Evolutionary conservation across 345 rosid genomes (phyloP), one percentile per base, ranked within the genome.

Genomic region (Syzygium grande): DNA sequence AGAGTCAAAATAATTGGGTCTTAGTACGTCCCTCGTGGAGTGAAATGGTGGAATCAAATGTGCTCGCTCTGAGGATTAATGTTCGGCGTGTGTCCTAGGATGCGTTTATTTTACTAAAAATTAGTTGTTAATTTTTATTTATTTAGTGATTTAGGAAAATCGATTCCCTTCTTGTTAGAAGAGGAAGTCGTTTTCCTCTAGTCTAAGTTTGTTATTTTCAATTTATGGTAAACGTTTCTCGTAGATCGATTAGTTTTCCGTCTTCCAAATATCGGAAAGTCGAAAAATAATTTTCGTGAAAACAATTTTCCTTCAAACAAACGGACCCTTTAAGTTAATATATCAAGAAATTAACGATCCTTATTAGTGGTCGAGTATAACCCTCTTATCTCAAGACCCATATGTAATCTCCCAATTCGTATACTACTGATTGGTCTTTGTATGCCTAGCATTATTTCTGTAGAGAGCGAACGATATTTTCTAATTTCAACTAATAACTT

Each of bases 141-240:
- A 15, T 59, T 25, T 25, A 6, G 29, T 59, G 12, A 5, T 59
- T 25, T 2, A 11, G 3, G 3, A 7, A 27, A 59, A 59, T 7
- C 0, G 1, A 5, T 59, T 59, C 27, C 16, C 30, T 25, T 59
- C 65, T 59, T 59, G 5, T 13, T 59, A 59, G 30, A 59, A 59
- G 12, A 4, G 15, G 12, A 59, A 59, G 30, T 59, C 6, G 12
- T 59, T 59, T 27, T 59, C 7, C 5, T 29, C 2, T 59, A 25
- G 27, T 27, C 52, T 27, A 59, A 59, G 15, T 7, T 27, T 11
- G 65, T 59, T 27, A 0, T 10, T 59, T 59, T 27, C 5, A 59
- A 29, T 59, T 1, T 2, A 11, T 11, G 30, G 7, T 25, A 27
- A 14, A 27, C 1, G 1, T 25, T 59, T 11, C 27, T 0, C 5